Evolutionary conservation across 768 basidiomycete genomes (phyloP), one percentile per base, ranked within the genome.

Genomic region (Pisolithus sp.): DNA sequence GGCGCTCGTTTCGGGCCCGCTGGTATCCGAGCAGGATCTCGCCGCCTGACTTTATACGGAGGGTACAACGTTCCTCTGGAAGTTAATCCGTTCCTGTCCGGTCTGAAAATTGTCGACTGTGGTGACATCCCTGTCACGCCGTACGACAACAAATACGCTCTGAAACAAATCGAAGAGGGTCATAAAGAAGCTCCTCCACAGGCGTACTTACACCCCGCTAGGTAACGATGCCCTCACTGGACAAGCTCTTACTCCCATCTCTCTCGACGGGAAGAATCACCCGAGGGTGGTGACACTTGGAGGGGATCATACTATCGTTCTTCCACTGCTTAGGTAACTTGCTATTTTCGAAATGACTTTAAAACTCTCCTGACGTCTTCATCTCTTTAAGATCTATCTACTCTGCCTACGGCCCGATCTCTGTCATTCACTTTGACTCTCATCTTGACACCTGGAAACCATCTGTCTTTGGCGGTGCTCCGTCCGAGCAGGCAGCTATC

Each of bases 1-100:
- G 90, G 90, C 36, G 91, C 90, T 30, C 79, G 90, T 13, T 93
- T 93, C 54, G 90, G 91, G 7, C 90, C 89, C 46, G 80, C 85
- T 37, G 91, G 86, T 12, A 89, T 93, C 57, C 81, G 91, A 41
- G 80, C 81, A 24, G 89, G 89, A 5, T 86, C 85, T 10, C 81
- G 89, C 54, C 78, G 89, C 21, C 66, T 88, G 58, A 85, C 85
- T 8, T 68, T 86, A 8, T 86, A 85, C 51, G 87, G 86, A 15
- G 85, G 87, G 17, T 89, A 89, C 67, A 87, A 89, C 56, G 83
- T 89, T 13, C 83, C 85, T 28, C 78, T 89, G 53, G 67, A 76
- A 41, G 76, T 83, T 44, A 88, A 89, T 59, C 88, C 88, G 12
- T 88, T 89, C 73, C 68, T 73, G 31, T 71, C 78, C 7, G 86